Evolutionary conservation across 441 rosid genomes (phyloP), one percentile per base, ranked within the genome.

Genomic region (Pelargonium myrrhifolium): DNA sequence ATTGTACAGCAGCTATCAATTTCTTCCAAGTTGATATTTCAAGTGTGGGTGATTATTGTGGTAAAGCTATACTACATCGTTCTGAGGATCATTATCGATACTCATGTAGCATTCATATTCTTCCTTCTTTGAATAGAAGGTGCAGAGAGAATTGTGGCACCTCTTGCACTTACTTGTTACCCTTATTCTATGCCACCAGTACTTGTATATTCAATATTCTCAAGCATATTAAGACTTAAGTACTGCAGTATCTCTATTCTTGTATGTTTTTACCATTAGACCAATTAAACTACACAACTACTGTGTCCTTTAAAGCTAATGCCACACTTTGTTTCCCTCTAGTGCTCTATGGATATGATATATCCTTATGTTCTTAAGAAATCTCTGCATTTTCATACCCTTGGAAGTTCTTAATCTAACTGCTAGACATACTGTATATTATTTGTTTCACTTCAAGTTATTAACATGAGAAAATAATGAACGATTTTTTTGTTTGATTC

Each of bases 401-500:
- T 55, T 17, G 43, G 43, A 17, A 55, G 24, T 20, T 18, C 4
- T 56, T 20, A 24, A 56, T 20, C 26, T 56, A 56, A 56, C 61
- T 17, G 22, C 61, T 56, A 56, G 28, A 20, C 28, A 56, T 10
- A 56, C 61, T 56, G 22, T 14, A 56, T 59, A 71, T 17, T 67
- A 43, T 59, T 64, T 10, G 59, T 39, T 42, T 9, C 28, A 20
- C 31, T 56, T 18, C 11, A 9, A 56, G 61, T 20, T 18, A 11
- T 56, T 56, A 20, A 20, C 11, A 1, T 1, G 3, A 56, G 61
- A 20, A 56, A 56, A 20, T 56, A 18, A 4, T 20, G 61, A 56
- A 56, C 9, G 10, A 56, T 56, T 21, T 21, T 9, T 56, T 22
- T 59, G 49, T 47, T 62, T 67, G 66, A 68, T 69, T 62, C 65